These are phyloP conservation scores for Tieghemostelium lacteum DNA, from an alignment of 78 protist species.

Conservation along the genomic window DNA sequence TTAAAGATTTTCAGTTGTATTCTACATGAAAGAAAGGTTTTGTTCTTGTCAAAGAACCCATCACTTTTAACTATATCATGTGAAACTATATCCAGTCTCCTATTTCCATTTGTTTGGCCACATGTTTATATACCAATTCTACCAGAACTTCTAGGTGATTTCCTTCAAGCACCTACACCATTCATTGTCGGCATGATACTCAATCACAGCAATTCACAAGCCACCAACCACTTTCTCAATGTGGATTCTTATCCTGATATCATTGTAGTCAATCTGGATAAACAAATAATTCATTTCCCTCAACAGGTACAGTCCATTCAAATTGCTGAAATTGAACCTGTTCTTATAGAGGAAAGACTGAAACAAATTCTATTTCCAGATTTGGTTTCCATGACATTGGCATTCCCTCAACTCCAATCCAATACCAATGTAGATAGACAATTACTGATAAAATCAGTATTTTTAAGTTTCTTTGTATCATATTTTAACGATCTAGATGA, in stretches of 20 bases:
- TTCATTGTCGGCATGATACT: conserved; percentile 78
- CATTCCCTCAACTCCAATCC: neutral
- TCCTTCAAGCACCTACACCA: conserved; percentile 85
- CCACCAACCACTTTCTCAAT: too few relatives aligned
- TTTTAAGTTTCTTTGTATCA: conserved; percentile 53
- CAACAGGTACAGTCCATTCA: neutral
- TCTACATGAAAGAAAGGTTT: conserved; percentile 49
- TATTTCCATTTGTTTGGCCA: conserved; percentile 84
- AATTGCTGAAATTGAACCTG: conserved; percentile 32
- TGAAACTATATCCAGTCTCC: conserved; percentile 50
- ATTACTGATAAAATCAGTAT: conserved; percentile 30
- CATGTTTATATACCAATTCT: conserved; percentile 85
- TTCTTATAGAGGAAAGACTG: neutral
- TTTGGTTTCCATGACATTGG: neutral
- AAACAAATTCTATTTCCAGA: conserved; percentile 42
- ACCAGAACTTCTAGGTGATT: conserved; percentile 55
- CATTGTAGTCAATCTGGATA: conserved; percentile 78
- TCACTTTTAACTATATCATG: conserved; percentile 68
- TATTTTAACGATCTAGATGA: conserved; percentile 54
- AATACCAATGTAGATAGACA: neutral
- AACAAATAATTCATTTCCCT: conserved; percentile 7
- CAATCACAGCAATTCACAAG: too few relatives aligned
- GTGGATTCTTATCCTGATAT: too few relatives aligned
- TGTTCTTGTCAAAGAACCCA: conserved; percentile 36
- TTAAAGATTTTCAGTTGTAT: conserved; percentile 11